Conservation (phyloP, 2,329 filamentous ascomycete genomes). For the Cylindrodendrum hubeiense region DNA sequence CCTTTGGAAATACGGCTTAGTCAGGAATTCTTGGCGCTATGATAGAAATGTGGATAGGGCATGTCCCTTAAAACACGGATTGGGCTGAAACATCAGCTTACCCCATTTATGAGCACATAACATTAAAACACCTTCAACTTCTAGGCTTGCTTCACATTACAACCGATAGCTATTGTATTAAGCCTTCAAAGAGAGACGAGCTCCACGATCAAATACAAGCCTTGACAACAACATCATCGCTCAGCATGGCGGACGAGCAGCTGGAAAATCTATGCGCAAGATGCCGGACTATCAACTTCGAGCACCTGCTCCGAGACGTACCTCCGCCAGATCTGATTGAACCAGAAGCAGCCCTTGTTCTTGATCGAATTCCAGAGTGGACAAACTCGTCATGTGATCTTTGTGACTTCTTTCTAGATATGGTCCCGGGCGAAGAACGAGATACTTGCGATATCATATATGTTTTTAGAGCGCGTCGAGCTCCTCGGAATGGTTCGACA, state of each 20-base stretch:
- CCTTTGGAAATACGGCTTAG: too few species aligned
- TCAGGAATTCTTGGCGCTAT: too few species aligned
- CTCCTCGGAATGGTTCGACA: not conserved
- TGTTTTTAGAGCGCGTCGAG: not conserved
- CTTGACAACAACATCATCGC: not conserved
- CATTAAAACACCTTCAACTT: not conserved
- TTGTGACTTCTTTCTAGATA: constrained; percentile 2
- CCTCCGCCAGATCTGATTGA: not conserved
- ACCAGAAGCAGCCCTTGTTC: not conserved
- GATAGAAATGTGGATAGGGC: not conserved
- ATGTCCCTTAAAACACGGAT: not conserved
- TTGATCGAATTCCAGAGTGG: constrained; percentile 6
- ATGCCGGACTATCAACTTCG: not conserved
- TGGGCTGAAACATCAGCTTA: not conserved
- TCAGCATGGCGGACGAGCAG: not conserved
- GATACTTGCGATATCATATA: not conserved
- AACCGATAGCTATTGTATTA: not conserved
- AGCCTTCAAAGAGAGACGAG: too few species aligned
- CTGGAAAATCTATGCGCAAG: not conserved
- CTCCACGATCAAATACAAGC: not conserved
- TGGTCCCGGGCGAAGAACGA: constrained; percentile 3
- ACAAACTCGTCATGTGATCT: constrained; percentile 1
- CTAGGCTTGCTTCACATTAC: not conserved
- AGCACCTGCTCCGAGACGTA: not conserved
- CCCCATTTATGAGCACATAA: not conserved